Conservation (phyloP, 306 rosid genomes). For the Boehmeria nivea region DNA sequence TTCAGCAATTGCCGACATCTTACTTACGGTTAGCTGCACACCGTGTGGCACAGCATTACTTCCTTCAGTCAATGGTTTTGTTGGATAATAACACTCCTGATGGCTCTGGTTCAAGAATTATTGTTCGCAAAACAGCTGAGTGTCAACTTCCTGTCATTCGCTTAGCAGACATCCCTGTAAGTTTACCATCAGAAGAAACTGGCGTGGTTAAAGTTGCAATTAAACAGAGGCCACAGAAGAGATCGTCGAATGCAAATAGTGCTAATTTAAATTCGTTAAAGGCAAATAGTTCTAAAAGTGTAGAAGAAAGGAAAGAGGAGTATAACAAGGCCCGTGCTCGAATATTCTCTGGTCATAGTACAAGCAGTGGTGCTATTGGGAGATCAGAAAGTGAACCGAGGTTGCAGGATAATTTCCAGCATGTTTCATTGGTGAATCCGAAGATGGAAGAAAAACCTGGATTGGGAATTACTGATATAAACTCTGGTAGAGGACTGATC, state of each 20-base stretch:
- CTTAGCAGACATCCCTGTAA: constrained; percentile 86
- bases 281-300: constrained; percentile 61
- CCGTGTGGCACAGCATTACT: constrained; percentile 95
- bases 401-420: constrained; percentile 51
- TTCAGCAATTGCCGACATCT: constrained; percentile 94
- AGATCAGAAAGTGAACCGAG: constrained; percentile 61
- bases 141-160: constrained; percentile 69
- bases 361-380: constrained; percentile 38
- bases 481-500: constrained; percentile 45
- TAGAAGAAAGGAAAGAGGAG: constrained; percentile 97
- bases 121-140: constrained; percentile 81
- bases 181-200: constrained; percentile 53
- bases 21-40: constrained; percentile 96
- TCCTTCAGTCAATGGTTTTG: constrained; percentile 89
- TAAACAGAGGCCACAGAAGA: constrained; percentile 85
- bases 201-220: constrained; percentile 76
- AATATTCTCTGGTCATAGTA: constrained; percentile 56
- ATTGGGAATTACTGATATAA: constrained; percentile 44
- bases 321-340: constrained; percentile 96
- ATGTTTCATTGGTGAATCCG: constrained; percentile 42
- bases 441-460: constrained; percentile 57
- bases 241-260: constrained; percentile 31
- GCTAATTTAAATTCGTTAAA: constrained; percentile 48
- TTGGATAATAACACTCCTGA: constrained; percentile 76
- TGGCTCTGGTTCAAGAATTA: constrained; percentile 90